Base-by-base conservation (phyloP, 1,139 yeast species). In the Lodderomyces jiufengensis region DNA sequence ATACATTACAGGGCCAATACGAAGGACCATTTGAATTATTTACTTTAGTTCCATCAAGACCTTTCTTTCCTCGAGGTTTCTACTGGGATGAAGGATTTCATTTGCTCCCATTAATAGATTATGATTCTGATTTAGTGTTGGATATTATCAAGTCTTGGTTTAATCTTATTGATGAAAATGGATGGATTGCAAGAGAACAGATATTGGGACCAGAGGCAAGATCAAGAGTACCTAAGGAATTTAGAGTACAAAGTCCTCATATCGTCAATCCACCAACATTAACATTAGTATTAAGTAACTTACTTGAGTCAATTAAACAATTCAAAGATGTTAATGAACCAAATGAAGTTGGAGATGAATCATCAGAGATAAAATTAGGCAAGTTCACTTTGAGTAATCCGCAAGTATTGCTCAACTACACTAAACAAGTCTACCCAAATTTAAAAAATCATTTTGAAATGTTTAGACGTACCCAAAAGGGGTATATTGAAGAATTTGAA, bases 61-160 rank as follows among this genome's bases (percentile, higher is more conserved):
- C 96, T 0, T 86, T 86, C 51, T 92, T 92, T 61, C 97, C 98
- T 7, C 73, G 98, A 45, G 99, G 99, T 0, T 92, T 92, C 53
- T 86, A 86, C 53, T 92, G 99, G 99, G 99, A 94, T 59, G 98
- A 94, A 61, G 99, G 99, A 0, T 92, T 92, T 60, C 96, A 92
- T 56, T 67, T 92, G 44, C 66, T 90, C 27, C 95, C 95, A 3
- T 66, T 92, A 25, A 59, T 86, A 45, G 81, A 83, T 35, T 90
- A 83, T 55, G 98, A 92, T 57, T 75, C 87, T 8, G 96, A 88
- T 52, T 66, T 92, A 31, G 87, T 81, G 0, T 65, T 90, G 42
- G 95, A 87, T 46, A 80, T 92, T 20, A 57, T 88, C 41, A 74
- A 82, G 50, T 84, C 95, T 32, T 92, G 99, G 99, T 84, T 92